Evolutionary conservation across 1,139 yeast genomes (phyloP).

Genomic region (Hansenula lynferdii): DNA sequence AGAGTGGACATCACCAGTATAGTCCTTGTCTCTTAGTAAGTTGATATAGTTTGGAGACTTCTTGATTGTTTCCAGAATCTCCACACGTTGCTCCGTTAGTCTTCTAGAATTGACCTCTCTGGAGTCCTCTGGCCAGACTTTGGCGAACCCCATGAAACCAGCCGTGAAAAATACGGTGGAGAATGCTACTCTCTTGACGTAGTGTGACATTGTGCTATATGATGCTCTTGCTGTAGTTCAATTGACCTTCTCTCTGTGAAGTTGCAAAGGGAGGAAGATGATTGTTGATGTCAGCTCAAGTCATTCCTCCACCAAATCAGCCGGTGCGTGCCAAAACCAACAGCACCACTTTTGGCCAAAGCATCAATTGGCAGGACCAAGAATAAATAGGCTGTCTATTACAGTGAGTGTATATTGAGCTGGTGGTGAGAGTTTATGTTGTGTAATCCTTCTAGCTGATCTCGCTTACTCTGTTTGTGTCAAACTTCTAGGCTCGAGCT

Average conservation of each 20-base stretch:
- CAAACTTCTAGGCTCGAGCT: no score
- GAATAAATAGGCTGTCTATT: no score
- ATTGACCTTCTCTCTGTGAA: background rate
- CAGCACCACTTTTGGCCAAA: no score
- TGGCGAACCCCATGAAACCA: slow-evolving; percentile 43
- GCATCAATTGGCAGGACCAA: no score
- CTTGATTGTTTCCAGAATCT: slow-evolving; percentile 32
- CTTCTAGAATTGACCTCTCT: slow-evolving; percentile 24
- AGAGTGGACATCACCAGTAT: slow-evolving; percentile 30
- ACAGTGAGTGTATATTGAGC: no score
- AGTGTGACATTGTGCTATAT: slow-evolving; percentile 8
- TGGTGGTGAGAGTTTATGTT: no score
- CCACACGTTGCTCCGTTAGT: slow-evolving; percentile 29
- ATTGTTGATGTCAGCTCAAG: no score
- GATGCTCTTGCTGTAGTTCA: background rate
- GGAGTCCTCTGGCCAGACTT: slow-evolving; percentile 38
- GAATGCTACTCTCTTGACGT: slow-evolving; percentile 22
- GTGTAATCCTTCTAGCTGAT: no score
- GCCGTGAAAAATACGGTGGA: slow-evolving; percentile 41
- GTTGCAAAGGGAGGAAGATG: no score
- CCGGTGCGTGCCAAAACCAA: no score
- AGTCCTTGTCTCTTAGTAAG: slow-evolving; percentile 27
- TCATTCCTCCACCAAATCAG: no score
- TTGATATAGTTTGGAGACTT: slow-evolving; percentile 30
- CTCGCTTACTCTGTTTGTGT: no score